These are phyloP conservation scores for Limnanthes douglasii DNA, from an alignment of 345 rosid genomes.

Conservation along the genomic window DNA sequence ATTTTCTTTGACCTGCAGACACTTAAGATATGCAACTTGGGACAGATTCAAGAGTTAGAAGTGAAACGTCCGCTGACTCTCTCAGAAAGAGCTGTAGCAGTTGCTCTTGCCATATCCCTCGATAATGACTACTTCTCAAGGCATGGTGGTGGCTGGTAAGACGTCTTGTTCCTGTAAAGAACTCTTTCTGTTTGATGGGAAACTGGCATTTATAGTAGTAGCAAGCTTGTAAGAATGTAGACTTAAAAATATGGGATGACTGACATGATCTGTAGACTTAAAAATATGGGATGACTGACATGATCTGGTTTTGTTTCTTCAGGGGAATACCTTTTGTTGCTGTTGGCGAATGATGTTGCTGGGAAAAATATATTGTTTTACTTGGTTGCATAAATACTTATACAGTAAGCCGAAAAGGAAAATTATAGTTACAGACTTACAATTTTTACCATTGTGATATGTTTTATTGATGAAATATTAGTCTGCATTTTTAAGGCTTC, in stretches of 20 bases:
- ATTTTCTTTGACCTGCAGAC: neutral
- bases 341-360: constrained; percentile 40
- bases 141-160: constrained; percentile 90
- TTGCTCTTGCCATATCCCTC: constrained; percentile 85
- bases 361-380: too few relatives aligned
- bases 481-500: too few relatives aligned
- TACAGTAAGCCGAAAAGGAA: too few relatives aligned
- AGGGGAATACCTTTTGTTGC: constrained; percentile 52
- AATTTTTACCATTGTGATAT: too few relatives aligned
- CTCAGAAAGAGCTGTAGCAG: constrained; percentile 70
- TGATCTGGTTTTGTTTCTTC: constrained; percentile 9
- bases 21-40: neutral
- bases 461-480: too few relatives aligned
- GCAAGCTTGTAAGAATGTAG: neutral
- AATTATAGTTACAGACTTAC: too few relatives aligned
- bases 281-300: neutral
- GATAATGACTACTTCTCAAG: constrained; percentile 94
- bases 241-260: neutral
- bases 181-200: too few relatives aligned
- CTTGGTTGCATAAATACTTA: too few relatives aligned
- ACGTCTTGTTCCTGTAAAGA: neutral
- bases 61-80: constrained; percentile 51
- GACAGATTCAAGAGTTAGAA: constrained; percentile 69
- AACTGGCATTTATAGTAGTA: too few relatives aligned
- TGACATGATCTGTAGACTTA: neutral